These are phyloP conservation scores for Suillus decipiens DNA, from an alignment of 768 basidiomycete species.

Conservation along the genomic window DNA sequence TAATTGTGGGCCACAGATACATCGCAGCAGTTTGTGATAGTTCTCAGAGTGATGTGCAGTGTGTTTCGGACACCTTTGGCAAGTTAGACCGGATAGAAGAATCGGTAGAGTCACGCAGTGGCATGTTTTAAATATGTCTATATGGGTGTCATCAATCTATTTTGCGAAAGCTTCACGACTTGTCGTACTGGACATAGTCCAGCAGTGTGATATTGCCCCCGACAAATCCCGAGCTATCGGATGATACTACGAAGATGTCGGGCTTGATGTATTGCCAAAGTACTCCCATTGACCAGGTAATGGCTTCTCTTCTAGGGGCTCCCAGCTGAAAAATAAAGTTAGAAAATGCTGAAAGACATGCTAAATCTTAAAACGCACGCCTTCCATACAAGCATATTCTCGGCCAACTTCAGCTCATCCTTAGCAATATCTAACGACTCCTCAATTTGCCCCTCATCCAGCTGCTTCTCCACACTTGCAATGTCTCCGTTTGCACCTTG, in stretches of 20 bases:
- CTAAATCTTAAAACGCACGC: slow-evolving; percentile 60
- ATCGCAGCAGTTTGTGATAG: slow-evolving; percentile 22
- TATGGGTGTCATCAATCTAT: slow-evolving; percentile 2
- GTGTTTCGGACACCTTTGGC: slow-evolving; percentile 1
- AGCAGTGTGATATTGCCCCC: slow-evolving; percentile 10
- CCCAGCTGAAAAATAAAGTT: slow-evolving; percentile 63
- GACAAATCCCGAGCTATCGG: slow-evolving; percentile 33
- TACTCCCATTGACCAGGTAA: slow-evolving; percentile 89
- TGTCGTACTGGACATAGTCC: background rate
- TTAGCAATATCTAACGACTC: slow-evolving; percentile 79
- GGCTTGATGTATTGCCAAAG: slow-evolving; percentile 54
- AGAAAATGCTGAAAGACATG: slow-evolving; percentile 11
- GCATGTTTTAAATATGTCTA: background rate
- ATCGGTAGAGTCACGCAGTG: background rate
- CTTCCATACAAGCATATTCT: slow-evolving; percentile 94
- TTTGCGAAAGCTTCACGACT: background rate
- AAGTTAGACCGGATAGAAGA: background rate
- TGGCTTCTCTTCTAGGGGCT: slow-evolving; percentile 80
- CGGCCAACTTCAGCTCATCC: slow-evolving; percentile 75
- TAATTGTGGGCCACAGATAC: slow-evolving; percentile 53
- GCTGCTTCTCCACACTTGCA: slow-evolving; percentile 63
- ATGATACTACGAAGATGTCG: slow-evolving; percentile 30
- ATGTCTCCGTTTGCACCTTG: slow-evolving; percentile 69
- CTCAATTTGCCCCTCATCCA: slow-evolving; percentile 89
- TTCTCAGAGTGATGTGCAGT: background rate